Evolutionary conservation across 805 yeast species (phyloP).

Genomic region (Candida ficus): DNA sequence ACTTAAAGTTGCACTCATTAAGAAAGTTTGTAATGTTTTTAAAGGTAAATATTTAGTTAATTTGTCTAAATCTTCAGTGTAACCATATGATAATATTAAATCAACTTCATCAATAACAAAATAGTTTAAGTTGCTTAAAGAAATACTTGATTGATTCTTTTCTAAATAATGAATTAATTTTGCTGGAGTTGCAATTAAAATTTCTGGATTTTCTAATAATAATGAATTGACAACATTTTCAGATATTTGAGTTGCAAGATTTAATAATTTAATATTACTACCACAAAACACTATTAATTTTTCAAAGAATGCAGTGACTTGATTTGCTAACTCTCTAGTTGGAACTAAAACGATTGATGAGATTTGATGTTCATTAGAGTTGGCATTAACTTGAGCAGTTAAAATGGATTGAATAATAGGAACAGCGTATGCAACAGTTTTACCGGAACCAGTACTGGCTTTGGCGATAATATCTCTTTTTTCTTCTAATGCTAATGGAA

Average conservation of each 20-base stretch:
- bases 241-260: slow-evolving; percentile 56
- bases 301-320: slow-evolving; percentile 67
- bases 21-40: slow-evolving; percentile 75
- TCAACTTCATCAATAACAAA: slow-evolving; percentile 95
- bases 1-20: slow-evolving; percentile 94
- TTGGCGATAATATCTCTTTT: slow-evolving; percentile 89
- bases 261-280: slow-evolving; percentile 55
- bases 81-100: slow-evolving; percentile 83
- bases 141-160: slow-evolving; percentile 39
- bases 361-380: slow-evolving; percentile 23
- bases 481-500: slow-evolving; percentile 85
- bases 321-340: slow-evolving; percentile 85
- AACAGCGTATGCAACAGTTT: slow-evolving; percentile 84
- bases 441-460: slow-evolving; percentile 95
- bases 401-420: slow-evolving; percentile 82
- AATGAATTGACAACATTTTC: slow-evolving; percentile 69
- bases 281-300: slow-evolving; percentile 69
- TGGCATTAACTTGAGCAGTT: slow-evolving; percentile 30
- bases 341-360: slow-evolving; percentile 73
- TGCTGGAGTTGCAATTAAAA: slow-evolving; percentile 84
- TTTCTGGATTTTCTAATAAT: slow-evolving; percentile 69
- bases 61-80: slow-evolving; percentile 73
- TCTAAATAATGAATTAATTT: slow-evolving; percentile 56
- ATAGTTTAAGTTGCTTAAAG: slow-evolving; percentile 53
- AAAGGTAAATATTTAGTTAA: slow-evolving; percentile 63